Evolutionary conservation across 139 green algal genomes (phyloP), one percentile per base, ranked within the genome.

Genomic region (Picochlorum sp.): DNA sequence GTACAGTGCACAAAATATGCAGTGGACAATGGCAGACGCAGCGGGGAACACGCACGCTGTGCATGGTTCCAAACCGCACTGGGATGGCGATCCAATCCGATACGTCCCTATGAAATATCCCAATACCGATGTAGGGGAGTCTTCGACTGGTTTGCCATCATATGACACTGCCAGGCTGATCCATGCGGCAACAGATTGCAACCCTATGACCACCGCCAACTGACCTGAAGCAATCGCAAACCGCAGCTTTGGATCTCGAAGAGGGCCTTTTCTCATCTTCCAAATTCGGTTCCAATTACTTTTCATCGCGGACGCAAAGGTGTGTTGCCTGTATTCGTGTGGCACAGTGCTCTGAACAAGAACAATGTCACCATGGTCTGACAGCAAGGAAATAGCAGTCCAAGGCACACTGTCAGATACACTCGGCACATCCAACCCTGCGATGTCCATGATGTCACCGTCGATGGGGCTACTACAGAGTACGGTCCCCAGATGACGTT

Each of bases 71-170:
- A 30, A 8, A 59, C 20, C 23, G 44, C 34, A 49, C 32, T 51
- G 37, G 23, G 45, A 55, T 26, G 37, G 11, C 71, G 4, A 55
- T 21, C 71, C 71, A 11, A 28, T 16, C 65, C 60, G 69, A 55
- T 61, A 78, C 9, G 47, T 54, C 32, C 62, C 71, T n/a, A 78
- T 73, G 6, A 78, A 73, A 21, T 62, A 55, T 9, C 71, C 71
- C 7, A 78, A 51, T 13, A 70, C 10, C 8, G 61, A 65, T 21
- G 49, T 64, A 4, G 71, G 71, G 14, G 28, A 1, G 1, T 34
- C 30, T 50, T 78, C 71, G 2, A 65, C 41, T 3, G 28, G 16
- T 9, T 61, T 24, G 1, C 57, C 65, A 18, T 61, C 18, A 20
- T 32, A 54, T n/a, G 24, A 41, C n/a, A 73, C 18, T 21, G 15